These are phyloP conservation scores for Trichoderma endophyticum DNA, from an alignment of 2,329 filamentous ascomycete genomes.

Conservation along the genomic window DNA sequence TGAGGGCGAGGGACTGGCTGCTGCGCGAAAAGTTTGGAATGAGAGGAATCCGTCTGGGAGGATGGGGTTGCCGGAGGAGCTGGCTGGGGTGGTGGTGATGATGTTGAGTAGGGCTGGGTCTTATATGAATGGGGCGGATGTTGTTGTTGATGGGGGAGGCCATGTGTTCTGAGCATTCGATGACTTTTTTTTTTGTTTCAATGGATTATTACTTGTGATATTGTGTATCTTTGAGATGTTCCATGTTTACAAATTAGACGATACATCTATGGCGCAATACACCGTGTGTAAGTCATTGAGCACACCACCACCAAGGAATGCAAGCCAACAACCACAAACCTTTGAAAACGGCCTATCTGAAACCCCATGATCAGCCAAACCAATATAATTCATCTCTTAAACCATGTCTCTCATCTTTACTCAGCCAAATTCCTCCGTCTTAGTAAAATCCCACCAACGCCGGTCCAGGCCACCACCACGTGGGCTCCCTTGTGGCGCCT, in stretches of 20 bases:
- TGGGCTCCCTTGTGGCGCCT: background rate
- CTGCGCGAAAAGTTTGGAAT: constrained; percentile 54
- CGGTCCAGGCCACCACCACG: background rate
- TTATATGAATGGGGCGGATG: constrained; percentile 67
- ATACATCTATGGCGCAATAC: background rate
- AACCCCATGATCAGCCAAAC: background rate
- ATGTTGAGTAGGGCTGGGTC: constrained; percentile 58
- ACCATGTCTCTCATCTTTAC: background rate
- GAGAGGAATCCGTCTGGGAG: constrained; percentile 59
- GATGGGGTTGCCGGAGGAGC: constrained; percentile 62
- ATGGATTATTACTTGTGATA: background rate
- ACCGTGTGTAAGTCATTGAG: background rate
- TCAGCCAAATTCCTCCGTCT: background rate
- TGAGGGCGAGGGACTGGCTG: constrained; percentile 56
- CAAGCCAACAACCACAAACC: background rate
- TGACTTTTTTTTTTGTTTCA: background rate
- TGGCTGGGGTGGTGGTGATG: constrained; percentile 60
- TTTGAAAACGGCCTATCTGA: background rate
- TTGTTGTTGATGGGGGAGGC: constrained; percentile 59
- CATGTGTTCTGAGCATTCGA: constrained; percentile 19
- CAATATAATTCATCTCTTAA: background rate
- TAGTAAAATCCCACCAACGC: background rate
- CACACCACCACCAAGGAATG: background rate
- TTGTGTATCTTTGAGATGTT: background rate
- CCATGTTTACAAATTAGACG: background rate